phyloP scores from a whole-genome alignment of 2,329 filamentous ascomycete genomes.

The Fusarium sp. region DNA sequence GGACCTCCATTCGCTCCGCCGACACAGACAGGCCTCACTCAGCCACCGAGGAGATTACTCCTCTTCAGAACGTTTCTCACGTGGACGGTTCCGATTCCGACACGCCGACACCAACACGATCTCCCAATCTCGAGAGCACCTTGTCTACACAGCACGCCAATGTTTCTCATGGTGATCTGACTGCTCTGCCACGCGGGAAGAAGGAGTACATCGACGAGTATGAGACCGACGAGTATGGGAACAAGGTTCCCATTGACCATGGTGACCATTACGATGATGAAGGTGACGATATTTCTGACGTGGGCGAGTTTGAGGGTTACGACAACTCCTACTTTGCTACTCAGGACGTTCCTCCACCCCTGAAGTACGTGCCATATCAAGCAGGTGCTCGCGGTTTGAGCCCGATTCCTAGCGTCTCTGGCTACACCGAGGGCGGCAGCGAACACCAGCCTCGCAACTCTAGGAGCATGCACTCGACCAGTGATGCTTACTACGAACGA shows the following conservation, averaged over 20 bases:
- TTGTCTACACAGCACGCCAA: slow-evolving; percentile 74
- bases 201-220: slow-evolving; percentile 55
- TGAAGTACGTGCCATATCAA: slow-evolving; percentile 73
- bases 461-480: slow-evolving; percentile 57
- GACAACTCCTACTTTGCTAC: slow-evolving; percentile 61
- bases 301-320: slow-evolving; percentile 51
- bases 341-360: slow-evolving; percentile 69
- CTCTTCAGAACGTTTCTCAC: slow-evolving; percentile 69
- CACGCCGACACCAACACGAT: slow-evolving; percentile 67
- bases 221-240: slow-evolving; percentile 57
- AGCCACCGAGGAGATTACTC: slow-evolving; percentile 67
- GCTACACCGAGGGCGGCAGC: slow-evolving; percentile 75
- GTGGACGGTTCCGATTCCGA: slow-evolving; percentile 67
- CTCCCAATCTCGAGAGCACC: slow-evolving; percentile 64
- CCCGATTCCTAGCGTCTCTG: slow-evolving; percentile 91
- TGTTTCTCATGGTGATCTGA: slow-evolving; percentile 66
- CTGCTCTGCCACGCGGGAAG: slow-evolving; percentile 59
- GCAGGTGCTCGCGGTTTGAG: slow-evolving; percentile 76
- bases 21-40: slow-evolving; percentile 77
- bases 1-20: slow-evolving; percentile 85
- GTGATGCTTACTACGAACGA: slow-evolving; percentile 67
- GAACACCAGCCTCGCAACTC: slow-evolving; percentile 67
- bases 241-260: slow-evolving; percentile 53
- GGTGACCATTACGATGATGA: slow-evolving; percentile 54
- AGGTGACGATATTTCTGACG: slow-evolving; percentile 41